A percentile compares a stretch with the other conserved stretches of the same genome.
Evolutionary conservation across 2,329 filamentous ascomycete species (phyloP).

Genomic region (Metarhizium brunneum): DNA sequence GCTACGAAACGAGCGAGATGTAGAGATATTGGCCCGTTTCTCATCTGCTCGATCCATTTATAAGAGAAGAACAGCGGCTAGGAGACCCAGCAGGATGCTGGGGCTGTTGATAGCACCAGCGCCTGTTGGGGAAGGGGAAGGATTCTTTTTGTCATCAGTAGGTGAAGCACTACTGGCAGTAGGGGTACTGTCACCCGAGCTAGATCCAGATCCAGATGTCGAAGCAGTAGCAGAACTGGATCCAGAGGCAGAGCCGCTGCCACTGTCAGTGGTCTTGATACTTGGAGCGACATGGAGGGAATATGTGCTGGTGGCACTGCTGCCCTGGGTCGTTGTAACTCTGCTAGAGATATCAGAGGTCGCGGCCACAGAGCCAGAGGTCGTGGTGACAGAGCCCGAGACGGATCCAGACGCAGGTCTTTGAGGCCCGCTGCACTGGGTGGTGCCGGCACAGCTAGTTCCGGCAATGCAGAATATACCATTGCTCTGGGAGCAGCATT

Average conservation of each 20-base stretch:
- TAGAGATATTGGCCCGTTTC: not conserved
- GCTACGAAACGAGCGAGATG: not conserved
- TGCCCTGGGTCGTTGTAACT: not conserved
- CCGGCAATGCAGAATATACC: conserved; percentile 13
- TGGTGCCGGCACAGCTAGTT: conserved; percentile 7
- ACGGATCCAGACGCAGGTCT: not conserved
- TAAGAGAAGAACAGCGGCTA: conserved; percentile 17
- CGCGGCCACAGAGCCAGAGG: not conserved
- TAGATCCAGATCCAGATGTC: not conserved
- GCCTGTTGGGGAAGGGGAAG: conserved; percentile 2
- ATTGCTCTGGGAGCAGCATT: conserved; percentile 12
- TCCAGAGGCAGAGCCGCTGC: not conserved
- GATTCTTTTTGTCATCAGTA: not conserved
- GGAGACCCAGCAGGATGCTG: conserved; percentile 12
- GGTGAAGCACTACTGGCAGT: not conserved
- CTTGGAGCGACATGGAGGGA: not conserved
- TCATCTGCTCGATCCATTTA: conserved; percentile 5
- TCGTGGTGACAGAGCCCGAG: not conserved
- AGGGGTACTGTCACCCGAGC: not conserved
- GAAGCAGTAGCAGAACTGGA: not conserved
- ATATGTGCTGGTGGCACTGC: conserved; percentile 1
- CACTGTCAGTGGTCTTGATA: not conserved
- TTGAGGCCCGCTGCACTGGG: conserved; percentile 2
- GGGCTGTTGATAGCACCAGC: conserved; percentile 13
- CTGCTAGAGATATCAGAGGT: not conserved